A percentile compares a stretch with the other conserved stretches of the same genome.
phyloP scores from a whole-genome alignment of 2,329 filamentous ascomycete species.

The Colletotrichum sp. region DNA sequence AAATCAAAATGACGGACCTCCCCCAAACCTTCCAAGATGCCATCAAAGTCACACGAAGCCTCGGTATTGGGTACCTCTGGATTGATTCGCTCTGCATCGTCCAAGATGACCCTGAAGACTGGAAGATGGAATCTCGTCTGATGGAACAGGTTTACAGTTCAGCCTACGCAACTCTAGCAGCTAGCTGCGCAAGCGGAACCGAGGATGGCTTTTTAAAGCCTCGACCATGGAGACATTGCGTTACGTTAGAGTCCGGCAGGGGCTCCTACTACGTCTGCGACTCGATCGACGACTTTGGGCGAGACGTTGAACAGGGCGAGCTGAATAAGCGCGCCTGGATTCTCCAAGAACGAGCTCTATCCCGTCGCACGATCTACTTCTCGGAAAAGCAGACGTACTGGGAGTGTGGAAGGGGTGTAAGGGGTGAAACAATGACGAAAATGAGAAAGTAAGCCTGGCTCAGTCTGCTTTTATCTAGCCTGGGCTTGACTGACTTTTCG shows the following conservation, averaged over 20 bases:
- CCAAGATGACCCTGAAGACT: constrained; percentile 23
- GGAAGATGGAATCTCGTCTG: constrained; percentile 3
- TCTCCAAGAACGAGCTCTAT: constrained; percentile 40
- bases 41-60: constrained; percentile 1
- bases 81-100: not conserved
- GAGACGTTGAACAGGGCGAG: constrained; percentile 31
- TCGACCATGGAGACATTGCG: not conserved
- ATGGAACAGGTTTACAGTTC: constrained; percentile 16
- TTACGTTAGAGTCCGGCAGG: not conserved
- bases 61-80: constrained; percentile 20
- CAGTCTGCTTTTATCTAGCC: not conserved
- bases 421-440: constrained; percentile 36
- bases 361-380: constrained; percentile 42
- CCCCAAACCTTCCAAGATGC: constrained; percentile 17
- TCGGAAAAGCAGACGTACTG: constrained; percentile 39
- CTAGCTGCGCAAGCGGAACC: not conserved
- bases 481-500: not conserved
- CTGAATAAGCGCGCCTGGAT: constrained; percentile 44
- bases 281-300: constrained; percentile 37
- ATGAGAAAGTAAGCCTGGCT: constrained; percentile 35
- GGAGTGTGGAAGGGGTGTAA: constrained; percentile 39
- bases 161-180: not conserved
- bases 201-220: not conserved
- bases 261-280: constrained; percentile 24
- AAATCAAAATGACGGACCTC: not conserved